Conservation (phyloP, 2,329 filamentous ascomycete genomes). For the Ascochyta rabiei region DNA sequence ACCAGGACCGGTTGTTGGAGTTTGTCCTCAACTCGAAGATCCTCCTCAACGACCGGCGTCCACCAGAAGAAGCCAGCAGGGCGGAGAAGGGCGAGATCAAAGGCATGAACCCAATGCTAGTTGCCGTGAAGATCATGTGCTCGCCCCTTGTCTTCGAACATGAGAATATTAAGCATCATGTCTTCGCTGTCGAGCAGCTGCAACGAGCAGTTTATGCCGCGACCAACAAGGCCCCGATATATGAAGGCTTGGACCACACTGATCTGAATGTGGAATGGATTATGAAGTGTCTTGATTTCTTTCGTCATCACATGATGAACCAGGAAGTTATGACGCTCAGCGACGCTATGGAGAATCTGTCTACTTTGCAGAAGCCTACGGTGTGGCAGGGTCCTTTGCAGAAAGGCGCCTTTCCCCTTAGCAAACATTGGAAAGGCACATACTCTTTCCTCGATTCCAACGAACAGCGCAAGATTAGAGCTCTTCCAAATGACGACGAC, state of each 20-base stretch:
- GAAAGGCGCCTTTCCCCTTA: constrained; percentile 45
- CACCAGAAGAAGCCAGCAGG: constrained; percentile 11
- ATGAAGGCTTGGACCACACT: constrained; percentile 44
- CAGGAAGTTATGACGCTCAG: constrained; percentile 47
- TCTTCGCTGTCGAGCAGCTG: constrained; percentile 51
- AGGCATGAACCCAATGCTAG: constrained; percentile 23
- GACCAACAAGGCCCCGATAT: constrained; percentile 47
- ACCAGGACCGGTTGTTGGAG: constrained; percentile 38
- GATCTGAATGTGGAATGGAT: constrained; percentile 55
- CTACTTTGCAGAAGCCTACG: constrained; percentile 48
- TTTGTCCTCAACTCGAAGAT: constrained; percentile 42
- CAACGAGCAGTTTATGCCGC: constrained; percentile 54
- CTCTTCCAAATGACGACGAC: constrained; percentile 26
- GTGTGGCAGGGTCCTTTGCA: constrained; percentile 50
- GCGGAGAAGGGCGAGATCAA: constrained; percentile 4
- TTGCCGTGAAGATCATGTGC: constrained; percentile 43
- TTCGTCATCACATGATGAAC: constrained; percentile 57
- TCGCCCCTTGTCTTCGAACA: constrained; percentile 39
- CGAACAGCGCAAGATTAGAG: constrained; percentile 25
- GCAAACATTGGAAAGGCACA: constrained; percentile 58
- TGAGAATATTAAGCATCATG: constrained; percentile 19
- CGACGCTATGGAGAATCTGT: constrained; percentile 45
- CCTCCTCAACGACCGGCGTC: constrained; percentile 33
- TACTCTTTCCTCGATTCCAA: constrained; percentile 51
- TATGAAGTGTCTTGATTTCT: constrained; percentile 59